A percentile compares a stretch with the other conserved stretches of the same genome.
Conservation (phyloP, 1,284 basidiomycete species). For the Golubevia pallescens region DNA sequence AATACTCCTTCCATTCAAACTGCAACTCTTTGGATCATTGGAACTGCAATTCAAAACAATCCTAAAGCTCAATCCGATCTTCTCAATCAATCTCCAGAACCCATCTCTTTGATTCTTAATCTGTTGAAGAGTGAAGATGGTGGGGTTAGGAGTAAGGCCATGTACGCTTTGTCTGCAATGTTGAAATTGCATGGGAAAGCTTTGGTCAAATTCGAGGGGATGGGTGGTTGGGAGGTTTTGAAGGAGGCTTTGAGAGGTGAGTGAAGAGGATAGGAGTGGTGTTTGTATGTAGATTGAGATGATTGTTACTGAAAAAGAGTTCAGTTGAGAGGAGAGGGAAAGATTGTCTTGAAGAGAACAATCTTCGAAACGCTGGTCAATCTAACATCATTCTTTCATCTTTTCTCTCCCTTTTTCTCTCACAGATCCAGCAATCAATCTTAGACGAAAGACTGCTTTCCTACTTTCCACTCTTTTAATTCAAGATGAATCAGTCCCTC, state of each 20-base stretch:
- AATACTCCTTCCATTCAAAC: slow-evolving; percentile 69
- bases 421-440: slow-evolving; percentile 76
- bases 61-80: slow-evolving; percentile 80
- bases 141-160: slow-evolving; percentile 72
- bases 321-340: background rate
- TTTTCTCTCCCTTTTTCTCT: slow-evolving; percentile 33
- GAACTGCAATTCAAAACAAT: slow-evolving; percentile 95
- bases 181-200: slow-evolving; percentile 82
- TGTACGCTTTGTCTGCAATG: slow-evolving; percentile 83
- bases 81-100: slow-evolving; percentile 70
- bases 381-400: slow-evolving; percentile 12
- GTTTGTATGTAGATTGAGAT: too few relatives aligned
- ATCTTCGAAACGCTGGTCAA: slow-evolving; percentile 12
- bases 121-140: slow-evolving; percentile 69
- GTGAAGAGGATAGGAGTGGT: too few relatives aligned
- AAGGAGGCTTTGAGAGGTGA: slow-evolving; percentile 69
- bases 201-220: slow-evolving; percentile 70
- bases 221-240: slow-evolving; percentile 76
- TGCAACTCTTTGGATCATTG: slow-evolving; percentile 86
- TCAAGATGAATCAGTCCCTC: slow-evolving; percentile 65
- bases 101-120: slow-evolving; percentile 69
- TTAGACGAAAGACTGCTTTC: slow-evolving; percentile 85
- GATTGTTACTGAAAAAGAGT: background rate
- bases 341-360: background rate
- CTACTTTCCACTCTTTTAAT: slow-evolving; percentile 79